Percentiles rank a stretch among this genome's conserved stretches.
Evolutionary conservation across 345 rosid species (phyloP).

Genomic region (Eucalyptus regnans): DNA sequence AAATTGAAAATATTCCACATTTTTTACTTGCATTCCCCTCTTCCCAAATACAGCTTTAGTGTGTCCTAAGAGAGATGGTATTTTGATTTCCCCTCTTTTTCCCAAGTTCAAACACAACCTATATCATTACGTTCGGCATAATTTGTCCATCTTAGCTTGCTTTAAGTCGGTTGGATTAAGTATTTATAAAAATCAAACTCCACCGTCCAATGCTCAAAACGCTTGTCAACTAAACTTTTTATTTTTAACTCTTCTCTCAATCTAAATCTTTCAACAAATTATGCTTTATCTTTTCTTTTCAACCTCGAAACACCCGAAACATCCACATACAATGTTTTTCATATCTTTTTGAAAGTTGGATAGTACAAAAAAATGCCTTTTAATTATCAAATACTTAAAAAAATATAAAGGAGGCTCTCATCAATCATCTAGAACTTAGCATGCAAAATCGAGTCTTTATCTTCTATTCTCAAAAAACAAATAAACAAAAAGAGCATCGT

Average conservation of each 20-base stretch:
- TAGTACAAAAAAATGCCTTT: neutral
- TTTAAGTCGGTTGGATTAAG: neutral
- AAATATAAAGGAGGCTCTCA: neutral
- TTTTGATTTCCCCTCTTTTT: too few species aligned
- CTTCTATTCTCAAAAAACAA: neutral
- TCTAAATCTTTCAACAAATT: accelerated
- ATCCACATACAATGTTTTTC: neutral
- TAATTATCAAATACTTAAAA: too few species aligned
- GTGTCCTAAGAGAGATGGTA: too few species aligned
- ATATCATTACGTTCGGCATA: neutral
- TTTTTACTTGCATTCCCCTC: too few species aligned
- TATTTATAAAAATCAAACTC: neutral
- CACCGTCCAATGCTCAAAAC: neutral
- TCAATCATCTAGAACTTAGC: too few species aligned
- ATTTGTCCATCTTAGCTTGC: neutral
- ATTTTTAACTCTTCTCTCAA: neutral
- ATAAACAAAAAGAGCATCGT: neutral
- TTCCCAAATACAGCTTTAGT: too few species aligned
- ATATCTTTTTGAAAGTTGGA: neutral
- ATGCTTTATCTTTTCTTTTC: neutral
- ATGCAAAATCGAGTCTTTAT: neutral
- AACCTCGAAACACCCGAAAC: neutral
- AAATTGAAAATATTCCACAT: neutral
- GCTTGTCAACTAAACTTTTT: neutral
- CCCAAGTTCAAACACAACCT: neutral